phyloP scores from a whole-genome alignment of 768 basidiomycete genomes.

The Peribolospora kevripleyi region DNA sequence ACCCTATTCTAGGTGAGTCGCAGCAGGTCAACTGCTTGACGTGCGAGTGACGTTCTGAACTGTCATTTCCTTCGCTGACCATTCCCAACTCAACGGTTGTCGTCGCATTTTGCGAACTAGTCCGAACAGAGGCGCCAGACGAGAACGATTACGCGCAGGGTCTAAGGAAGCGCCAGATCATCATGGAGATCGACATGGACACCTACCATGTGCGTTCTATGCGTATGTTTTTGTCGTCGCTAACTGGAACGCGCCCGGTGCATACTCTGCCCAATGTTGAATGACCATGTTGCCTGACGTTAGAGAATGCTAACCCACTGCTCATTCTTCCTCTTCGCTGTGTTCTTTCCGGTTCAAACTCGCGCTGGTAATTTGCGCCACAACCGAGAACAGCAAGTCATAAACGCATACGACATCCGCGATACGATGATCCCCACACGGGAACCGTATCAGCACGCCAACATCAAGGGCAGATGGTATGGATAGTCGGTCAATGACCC shows the following conservation, averaged over 20 bases:
- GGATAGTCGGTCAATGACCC: no score
- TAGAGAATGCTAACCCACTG: no score
- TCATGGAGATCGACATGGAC: constrained; percentile 73
- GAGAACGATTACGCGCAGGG: constrained; percentile 39
- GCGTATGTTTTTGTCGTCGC: neutral
- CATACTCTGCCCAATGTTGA: neutral
- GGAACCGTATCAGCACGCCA: constrained; percentile 15
- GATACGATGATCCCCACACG: constrained; percentile 53
- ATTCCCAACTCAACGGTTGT: neutral
- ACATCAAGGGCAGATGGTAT: no score
- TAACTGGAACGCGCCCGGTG: neutral
- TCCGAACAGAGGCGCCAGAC: constrained; percentile 33
- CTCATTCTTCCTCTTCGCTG: neutral
- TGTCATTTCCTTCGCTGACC: neutral
- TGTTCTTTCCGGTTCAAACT: neutral
- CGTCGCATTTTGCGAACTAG: constrained; percentile 19
- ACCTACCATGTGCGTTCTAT: constrained; percentile 47
- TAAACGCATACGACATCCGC: constrained; percentile 58
- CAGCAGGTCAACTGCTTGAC: constrained; percentile 1
- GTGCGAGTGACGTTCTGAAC: constrained; percentile 5
- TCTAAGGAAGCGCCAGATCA: constrained; percentile 53
- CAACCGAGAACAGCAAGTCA: constrained; percentile 40
- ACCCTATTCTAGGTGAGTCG: constrained; percentile 43
- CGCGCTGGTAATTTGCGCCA: neutral
- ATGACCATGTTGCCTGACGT: neutral